Conservation (phyloP, 164 flowering plant genomes). For the Dillenia suffruticosa region DNA sequence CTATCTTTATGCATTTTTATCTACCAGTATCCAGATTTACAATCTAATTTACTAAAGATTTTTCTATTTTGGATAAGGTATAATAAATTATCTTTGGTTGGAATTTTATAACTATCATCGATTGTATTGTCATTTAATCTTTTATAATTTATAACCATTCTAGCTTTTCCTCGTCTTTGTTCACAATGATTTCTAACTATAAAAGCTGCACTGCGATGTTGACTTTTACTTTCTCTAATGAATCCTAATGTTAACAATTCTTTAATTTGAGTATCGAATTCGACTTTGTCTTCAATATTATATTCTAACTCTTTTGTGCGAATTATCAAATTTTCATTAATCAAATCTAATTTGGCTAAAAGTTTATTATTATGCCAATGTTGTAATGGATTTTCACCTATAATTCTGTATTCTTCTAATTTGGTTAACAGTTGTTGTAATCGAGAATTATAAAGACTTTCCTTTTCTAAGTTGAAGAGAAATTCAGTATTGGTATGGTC, state of each 20-base stretch:
- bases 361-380: no score
- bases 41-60: neutral
- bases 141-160: neutral
- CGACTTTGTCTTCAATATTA: neutral
- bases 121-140: neutral
- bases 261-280: neutral
- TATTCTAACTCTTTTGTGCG: no score
- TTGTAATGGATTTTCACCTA: no score
- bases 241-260: neutral
- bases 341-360: no score
- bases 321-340: no score
- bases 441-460: no score
- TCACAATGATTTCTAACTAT: neutral
- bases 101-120: neutral
- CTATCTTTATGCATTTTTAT: neutral
- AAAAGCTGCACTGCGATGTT: neutral
- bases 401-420: no score
- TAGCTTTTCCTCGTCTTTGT: neutral
- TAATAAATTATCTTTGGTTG: neutral
- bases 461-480: no score
- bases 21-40: neutral
- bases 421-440: no score
- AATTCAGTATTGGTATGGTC: no score
- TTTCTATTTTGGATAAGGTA: neutral
- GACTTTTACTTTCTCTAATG: neutral